Percentiles rank a stretch among this genome's conserved stretches.
These are phyloP conservation scores for Ajuga chamaepitys DNA, from an alignment of 257 asterid species.

Conservation along the genomic window DNA sequence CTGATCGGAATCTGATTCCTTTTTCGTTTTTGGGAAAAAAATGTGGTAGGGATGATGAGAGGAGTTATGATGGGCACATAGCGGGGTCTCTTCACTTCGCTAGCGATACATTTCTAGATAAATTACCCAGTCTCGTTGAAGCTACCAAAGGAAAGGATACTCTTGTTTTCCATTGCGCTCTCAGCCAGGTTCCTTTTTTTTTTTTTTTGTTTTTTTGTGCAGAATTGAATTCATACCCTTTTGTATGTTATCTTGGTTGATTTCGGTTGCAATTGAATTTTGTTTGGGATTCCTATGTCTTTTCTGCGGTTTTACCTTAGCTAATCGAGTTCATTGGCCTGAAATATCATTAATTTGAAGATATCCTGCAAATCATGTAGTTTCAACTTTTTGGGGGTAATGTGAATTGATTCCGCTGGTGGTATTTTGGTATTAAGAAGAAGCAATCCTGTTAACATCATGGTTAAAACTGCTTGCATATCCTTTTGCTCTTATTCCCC, in stretches of 20 bases:
- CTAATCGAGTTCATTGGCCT: not conserved
- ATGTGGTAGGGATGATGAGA: conserved; percentile 82
- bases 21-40: not conserved
- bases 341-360: not conserved
- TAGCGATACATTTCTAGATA: conserved; percentile 63
- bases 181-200: conserved; percentile 65
- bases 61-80: conserved; percentile 91
- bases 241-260: not conserved
- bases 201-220: not conserved
- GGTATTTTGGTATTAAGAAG: not conserved
- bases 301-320: not conserved
- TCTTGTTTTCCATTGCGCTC: conserved; percentile 94
- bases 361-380: too few relatives aligned
- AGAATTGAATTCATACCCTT: not conserved
- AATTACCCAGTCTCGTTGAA: conserved; percentile 60
- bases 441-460: not conserved
- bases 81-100: conserved; percentile 88
- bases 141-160: conserved; percentile 79
- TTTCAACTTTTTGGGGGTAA: too few relatives aligned
- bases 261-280: not conserved
- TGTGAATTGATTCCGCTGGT: not conserved
- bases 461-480: not conserved
- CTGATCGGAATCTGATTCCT: not conserved
- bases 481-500: not conserved
- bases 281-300: too few relatives aligned